phyloP scores from a whole-genome alignment of 371 early-diverging fungal species.

The Mucor sp. region DNA sequence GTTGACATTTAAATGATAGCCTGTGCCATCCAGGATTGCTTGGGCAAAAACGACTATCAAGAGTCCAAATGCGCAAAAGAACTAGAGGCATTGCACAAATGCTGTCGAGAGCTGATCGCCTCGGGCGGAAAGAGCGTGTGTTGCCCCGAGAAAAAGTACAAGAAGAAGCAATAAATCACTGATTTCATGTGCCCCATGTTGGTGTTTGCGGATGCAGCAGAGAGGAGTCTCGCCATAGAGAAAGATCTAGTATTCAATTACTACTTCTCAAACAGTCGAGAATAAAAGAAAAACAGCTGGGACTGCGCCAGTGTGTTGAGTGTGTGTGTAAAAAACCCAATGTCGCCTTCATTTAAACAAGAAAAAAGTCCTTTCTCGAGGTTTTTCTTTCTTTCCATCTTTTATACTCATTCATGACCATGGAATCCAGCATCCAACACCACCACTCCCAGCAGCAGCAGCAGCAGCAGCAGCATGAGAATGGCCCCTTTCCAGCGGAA shows the following conservation, averaged over 20 bases:
- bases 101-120: slow-evolving; percentile 62
- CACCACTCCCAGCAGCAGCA: background rate
- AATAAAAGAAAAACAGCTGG: background rate
- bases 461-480: background rate
- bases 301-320: background rate
- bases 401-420: background rate
- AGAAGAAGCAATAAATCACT: slow-evolving; percentile 24
- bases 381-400: slow-evolving; percentile 11
- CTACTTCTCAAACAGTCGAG: background rate
- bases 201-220: background rate
- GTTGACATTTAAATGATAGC: slow-evolving; percentile 35
- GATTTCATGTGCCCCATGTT: background rate
- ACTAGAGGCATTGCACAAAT: slow-evolving; percentile 56
- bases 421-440: background rate
- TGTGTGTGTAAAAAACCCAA: background rate
- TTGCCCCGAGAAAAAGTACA: slow-evolving; percentile 61
- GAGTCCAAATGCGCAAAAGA: slow-evolving; percentile 62
- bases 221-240: background rate
- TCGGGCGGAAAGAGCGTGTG: slow-evolving; percentile 63
- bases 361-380: slow-evolving; percentile 6
- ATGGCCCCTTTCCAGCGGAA: slow-evolving; percentile 37
- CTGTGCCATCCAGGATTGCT: slow-evolving; percentile 73
- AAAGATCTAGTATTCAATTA: background rate
- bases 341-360: background rate
- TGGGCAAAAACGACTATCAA: slow-evolving; percentile 67